Base-by-base conservation (phyloP, 495 filamentous ascomycete species). In the Aspergillus heteromorphus region DNA sequence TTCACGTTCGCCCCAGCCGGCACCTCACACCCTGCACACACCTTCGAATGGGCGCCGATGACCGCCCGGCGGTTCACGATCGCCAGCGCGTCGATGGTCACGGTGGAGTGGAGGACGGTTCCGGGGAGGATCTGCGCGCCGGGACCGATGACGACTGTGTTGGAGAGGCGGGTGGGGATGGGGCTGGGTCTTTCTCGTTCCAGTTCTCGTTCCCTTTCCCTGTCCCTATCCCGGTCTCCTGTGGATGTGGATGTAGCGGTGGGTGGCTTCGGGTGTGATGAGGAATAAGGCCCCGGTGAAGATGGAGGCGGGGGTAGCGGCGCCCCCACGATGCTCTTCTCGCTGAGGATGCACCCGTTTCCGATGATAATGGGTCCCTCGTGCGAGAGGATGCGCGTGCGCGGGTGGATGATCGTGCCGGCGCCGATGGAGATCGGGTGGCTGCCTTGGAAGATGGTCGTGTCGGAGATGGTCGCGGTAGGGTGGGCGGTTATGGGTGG, bases 391-490 rank as follows among this genome's bases (percentile, higher is more conserved):
- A 96, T 74, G 47, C 80, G 78, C 0, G 83, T 79, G 53, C 89
- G 87, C 1, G 91, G 91, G 70, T 96, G 91, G 52, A 96, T 73
- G n/a, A 96, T 81, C 14, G 81, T 84, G 64, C 87, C 82, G 30
- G 81, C 71, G 54, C 82, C 82, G 59, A 95, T 82, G 40, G 77
- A 81, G 53, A 96, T 87, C 14, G 78, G 78, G 69, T 91, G 76
- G 3, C 79, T 83, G 20, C 91, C 91, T 6, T 82, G 82, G 53
- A 95, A 74, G 8, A 83, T 62, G 6, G 85, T 87, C n/a, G 83
- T 82, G 58, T 92, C 87, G 63, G 89, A 80, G 65, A 96, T 85
- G 41, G 83, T 83, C 54, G 88, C 76, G 20, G 78, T 80, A 2
- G 86, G 77, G 54, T 89, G 82, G 63, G 90, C 82, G 63, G 81